Base-by-base conservation (phyloP, 805 yeast species). In the Candida glaebosa region DNA sequence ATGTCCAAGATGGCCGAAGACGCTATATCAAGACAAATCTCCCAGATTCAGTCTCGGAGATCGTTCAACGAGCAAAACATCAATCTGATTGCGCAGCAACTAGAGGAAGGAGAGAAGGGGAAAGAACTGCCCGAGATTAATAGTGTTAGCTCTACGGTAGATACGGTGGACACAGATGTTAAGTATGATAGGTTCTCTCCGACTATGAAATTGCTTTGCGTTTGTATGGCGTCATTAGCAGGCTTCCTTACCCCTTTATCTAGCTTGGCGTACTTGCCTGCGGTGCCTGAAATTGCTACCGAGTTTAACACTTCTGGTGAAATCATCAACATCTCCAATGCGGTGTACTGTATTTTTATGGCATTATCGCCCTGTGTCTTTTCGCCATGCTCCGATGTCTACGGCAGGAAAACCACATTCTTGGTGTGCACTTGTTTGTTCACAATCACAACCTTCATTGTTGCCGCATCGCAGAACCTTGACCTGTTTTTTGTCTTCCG, bases 401-500 rank as follows among this genome's bases (percentile, higher is more conserved):
- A 78, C 48, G 84, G 84, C 1, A 58, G 79, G 37, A 60, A 72
- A 43, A 55, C 61, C 16, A 54, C 70, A 14, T 70, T 78, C 50
- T 39, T 78, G n/a, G 41, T 64, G 3, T 73, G 79, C 43, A 47
- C 70, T 1, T 38, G 59, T 0, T 52, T 66, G 3, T 66, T 53
- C 43, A 48, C 42, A 16, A 18, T 57, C 1, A 40, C 46, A 20
- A 41, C 57, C 10, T 41, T 49, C 3, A 32, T 69, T 3, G 71
- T 71, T 5, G 82, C 78, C 0, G 65, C 71, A 2, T 71, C 81
- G 1, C 74, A 61, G 24, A 69, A 79, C 47, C 50, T 79, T 31
- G 74, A 77, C 3, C 76, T 75, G 79, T 78, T 77, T 53, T 75
- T 67, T 39, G 61, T 78, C 0, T 77, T 77, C 45, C 57, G 83